These are phyloP conservation scores for Blastobotrys apis DNA, from an alignment of 1,139 yeast species.

Conservation along the genomic window DNA sequence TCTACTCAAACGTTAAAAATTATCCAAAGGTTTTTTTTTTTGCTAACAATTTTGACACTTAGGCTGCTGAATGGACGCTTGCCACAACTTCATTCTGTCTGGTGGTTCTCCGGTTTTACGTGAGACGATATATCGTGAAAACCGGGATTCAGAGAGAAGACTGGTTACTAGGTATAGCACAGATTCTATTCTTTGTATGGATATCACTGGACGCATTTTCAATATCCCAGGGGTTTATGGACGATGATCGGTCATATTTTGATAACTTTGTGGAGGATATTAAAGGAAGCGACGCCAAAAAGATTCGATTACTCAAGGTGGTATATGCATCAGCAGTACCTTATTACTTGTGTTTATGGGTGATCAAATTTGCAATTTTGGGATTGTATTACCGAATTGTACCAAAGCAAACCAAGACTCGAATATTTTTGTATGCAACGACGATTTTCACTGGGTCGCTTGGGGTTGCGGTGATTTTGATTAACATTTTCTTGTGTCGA, in stretches of 20 bases:
- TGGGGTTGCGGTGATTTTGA: conserved; percentile 22
- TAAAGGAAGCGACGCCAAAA: conserved; percentile 20
- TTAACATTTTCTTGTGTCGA: conserved; percentile 29
- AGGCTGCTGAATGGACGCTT: conserved; percentile 29
- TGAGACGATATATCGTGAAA: conserved; percentile 23
- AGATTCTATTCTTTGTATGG: conserved; percentile 29
- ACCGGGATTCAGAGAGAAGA: conserved; percentile 32
- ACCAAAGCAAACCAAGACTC: conserved; percentile 26
- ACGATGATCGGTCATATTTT: conserved; percentile 26
- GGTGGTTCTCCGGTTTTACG: conserved; percentile 26
- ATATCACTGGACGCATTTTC: conserved; percentile 29
- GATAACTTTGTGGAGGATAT: conserved; percentile 23
- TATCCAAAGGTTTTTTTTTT: no score
- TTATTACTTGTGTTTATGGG: conserved; percentile 31
- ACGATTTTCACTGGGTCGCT: conserved; percentile 19
- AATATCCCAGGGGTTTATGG: conserved; percentile 30
- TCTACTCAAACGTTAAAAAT: background rate
- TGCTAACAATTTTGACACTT: conserved; percentile 3
- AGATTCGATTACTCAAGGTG: conserved; percentile 26
- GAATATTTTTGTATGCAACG: conserved; percentile 25
- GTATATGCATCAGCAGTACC: conserved; percentile 31
- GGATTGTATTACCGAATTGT: conserved; percentile 31
- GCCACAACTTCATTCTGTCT: conserved; percentile 23
- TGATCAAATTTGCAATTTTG: conserved; percentile 30
- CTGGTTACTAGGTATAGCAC: conserved; percentile 26